Evolutionary conservation across 495 filamentous ascomycete species (phyloP).

Genomic region (Podospora australis): DNA sequence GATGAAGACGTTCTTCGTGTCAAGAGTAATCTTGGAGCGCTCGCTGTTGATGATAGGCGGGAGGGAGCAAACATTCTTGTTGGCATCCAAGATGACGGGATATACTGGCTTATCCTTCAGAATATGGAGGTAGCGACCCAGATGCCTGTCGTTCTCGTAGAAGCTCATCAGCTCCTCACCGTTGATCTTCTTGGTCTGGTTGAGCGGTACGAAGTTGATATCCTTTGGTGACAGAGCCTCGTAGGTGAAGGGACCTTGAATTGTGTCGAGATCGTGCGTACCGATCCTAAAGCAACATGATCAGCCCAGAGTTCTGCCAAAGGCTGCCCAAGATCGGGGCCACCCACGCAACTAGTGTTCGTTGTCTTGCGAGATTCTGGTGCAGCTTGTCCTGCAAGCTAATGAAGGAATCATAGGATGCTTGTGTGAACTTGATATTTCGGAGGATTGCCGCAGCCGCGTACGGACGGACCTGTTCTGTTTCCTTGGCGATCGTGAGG

Average conservation of each 20-base stretch:
- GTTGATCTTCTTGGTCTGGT: constrained; percentile 82
- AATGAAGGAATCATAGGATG: constrained; percentile 95
- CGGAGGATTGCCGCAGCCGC: constrained; percentile 83
- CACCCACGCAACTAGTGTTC: constrained; percentile 71
- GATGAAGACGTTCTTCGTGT: constrained; percentile 90
- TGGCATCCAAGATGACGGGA: constrained; percentile 91
- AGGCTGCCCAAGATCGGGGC: not conserved
- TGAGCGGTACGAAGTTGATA: constrained; percentile 85
- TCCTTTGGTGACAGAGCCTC: constrained; percentile 88
- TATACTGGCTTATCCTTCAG: constrained; percentile 91
- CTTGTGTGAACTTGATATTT: constrained; percentile 84
- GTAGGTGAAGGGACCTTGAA: constrained; percentile 94
- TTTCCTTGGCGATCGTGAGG: constrained; percentile 75
- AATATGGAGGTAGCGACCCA: constrained; percentile 81
- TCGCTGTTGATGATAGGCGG: constrained; percentile 97
- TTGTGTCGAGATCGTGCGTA: constrained; percentile 90
- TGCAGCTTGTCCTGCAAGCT: constrained; percentile 96
- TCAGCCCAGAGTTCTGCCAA: not conserved
- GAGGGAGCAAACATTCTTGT: constrained; percentile 81
- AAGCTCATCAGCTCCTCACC: constrained; percentile 87
- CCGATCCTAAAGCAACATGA: constrained; percentile 52
- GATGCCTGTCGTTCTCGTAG: constrained; percentile 86
- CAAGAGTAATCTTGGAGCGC: constrained; percentile 86
- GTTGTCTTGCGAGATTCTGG: constrained; percentile 87
- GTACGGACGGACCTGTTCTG: constrained; percentile 72